These are phyloP conservation scores for Trebouxiophyceae sp. DNA, from an alignment of 163 green algal genomes.

Conservation along the genomic window DNA sequence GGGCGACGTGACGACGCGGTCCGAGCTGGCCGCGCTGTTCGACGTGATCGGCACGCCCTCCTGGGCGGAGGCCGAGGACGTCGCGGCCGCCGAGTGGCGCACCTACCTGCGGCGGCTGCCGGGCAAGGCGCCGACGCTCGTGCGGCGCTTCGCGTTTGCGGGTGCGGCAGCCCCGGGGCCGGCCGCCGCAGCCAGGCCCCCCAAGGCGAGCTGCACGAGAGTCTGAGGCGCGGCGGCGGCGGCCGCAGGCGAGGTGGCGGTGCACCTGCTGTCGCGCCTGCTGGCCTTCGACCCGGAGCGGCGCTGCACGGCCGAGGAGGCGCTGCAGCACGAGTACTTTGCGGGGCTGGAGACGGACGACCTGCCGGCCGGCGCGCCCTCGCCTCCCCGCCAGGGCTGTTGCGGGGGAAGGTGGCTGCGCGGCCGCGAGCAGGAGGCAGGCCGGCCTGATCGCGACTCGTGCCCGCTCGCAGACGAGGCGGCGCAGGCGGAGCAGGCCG, in stretches of 20 bases:
- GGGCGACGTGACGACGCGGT: conserved; percentile 26
- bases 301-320: conserved; percentile 58
- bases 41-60: conserved; percentile 79
- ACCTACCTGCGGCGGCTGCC: conserved; percentile 60
- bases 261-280: conserved; percentile 76
- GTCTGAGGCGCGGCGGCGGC: too few relatives aligned
- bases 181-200: too few relatives aligned
- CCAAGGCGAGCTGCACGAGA: too few relatives aligned
- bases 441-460: too few relatives aligned
- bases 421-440: too few relatives aligned
- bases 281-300: conserved; percentile 77
- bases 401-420: too few relatives aligned
- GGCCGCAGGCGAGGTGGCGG: conserved; percentile 59
- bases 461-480: too few relatives aligned
- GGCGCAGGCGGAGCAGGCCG: too few relatives aligned
- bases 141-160: conserved; percentile 20
- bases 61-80: conserved; percentile 67
- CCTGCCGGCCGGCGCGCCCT: too few relatives aligned
- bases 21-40: conserved; percentile 74
- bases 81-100: conserved; percentile 55
- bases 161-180: not conserved
- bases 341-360: conserved; percentile 14
- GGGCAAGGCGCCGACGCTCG: conserved; percentile 46
- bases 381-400: too few relatives aligned
- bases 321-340: conserved; percentile 78